Evolutionary conservation across 129 eudicot species (phyloP).

Genomic region (Tagetes patula): DNA sequence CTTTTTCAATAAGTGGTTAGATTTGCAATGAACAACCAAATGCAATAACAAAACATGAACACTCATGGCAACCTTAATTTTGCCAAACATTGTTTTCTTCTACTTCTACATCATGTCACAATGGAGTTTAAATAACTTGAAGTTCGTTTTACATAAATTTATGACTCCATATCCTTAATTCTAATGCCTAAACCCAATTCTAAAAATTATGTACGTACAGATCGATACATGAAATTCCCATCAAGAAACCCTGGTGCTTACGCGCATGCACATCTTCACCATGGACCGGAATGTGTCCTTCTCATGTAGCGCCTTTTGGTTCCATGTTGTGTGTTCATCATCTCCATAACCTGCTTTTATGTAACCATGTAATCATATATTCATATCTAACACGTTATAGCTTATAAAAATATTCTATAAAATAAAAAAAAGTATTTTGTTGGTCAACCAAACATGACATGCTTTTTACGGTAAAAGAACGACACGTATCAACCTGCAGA

Average conservation of each 20-base stretch:
- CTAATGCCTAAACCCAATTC: slow-evolving; percentile 22
- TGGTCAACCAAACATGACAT: not conserved
- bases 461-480: no score
- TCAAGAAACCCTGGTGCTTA: slow-evolving; percentile 1
- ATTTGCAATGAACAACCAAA: not conserved
- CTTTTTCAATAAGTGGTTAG: slow-evolving; percentile 7
- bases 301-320: slow-evolving; percentile 55
- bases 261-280: slow-evolving; percentile 42
- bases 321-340: slow-evolving; percentile 56
- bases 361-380: not conserved
- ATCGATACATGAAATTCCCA: slow-evolving; percentile 13
- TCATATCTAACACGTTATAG: not conserved
- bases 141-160: slow-evolving; percentile 25
- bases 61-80: slow-evolving; percentile 11
- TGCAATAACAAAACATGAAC: not conserved
- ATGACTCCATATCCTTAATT: slow-evolving; percentile 20
- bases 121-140: slow-evolving; percentile 22
- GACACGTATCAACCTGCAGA: not conserved
- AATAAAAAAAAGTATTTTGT: not conserved
- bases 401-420: not conserved
- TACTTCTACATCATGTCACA: slow-evolving; percentile 23
- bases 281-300: slow-evolving; percentile 81
- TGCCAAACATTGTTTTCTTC: slow-evolving; percentile 19
- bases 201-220: slow-evolving; percentile 41
- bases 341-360: slow-evolving; percentile 57